Percentiles rank a stretch among this genome's conserved stretches.
Evolutionary conservation across 202 grass and related monocot species (phyloP).

Genomic region (Carex arenaria): DNA sequence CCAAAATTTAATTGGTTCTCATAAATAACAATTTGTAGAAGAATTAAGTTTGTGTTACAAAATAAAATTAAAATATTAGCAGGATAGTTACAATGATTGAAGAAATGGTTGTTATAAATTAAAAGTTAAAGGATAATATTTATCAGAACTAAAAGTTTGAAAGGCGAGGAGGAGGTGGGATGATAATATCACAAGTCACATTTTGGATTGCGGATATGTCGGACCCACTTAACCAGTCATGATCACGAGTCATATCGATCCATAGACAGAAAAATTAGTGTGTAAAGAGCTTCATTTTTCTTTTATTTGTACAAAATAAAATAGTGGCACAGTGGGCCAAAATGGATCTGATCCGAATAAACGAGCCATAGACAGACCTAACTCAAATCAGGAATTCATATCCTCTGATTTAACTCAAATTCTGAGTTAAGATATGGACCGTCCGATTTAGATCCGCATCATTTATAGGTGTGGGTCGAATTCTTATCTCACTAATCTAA

Average conservation of each 20-base stretch:
- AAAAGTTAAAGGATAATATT: not conserved
- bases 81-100: not conserved
- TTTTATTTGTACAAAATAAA: not conserved
- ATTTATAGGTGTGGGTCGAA: no score
- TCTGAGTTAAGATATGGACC: no score
- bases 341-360: not conserved
- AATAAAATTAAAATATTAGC: not conserved
- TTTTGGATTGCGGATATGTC: not conserved
- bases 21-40: not conserved
- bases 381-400: not conserved
- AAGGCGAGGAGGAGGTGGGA: not conserved
- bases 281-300: no score
- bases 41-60: not conserved
- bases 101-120: not conserved
- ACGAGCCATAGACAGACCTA: not conserved
- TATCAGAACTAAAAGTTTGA: not conserved
- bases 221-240: no score
- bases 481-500: no score
- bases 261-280: no score
- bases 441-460: no score
- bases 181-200: not conserved
- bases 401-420: no score
- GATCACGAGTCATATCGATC: no score
- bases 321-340: not conserved
- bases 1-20: not conserved